A percentile compares a stretch with the other conserved stretches of the same genome.
Conservation (phyloP, 768 basidiomycete species). For the Lactarius akahatsu region DNA sequence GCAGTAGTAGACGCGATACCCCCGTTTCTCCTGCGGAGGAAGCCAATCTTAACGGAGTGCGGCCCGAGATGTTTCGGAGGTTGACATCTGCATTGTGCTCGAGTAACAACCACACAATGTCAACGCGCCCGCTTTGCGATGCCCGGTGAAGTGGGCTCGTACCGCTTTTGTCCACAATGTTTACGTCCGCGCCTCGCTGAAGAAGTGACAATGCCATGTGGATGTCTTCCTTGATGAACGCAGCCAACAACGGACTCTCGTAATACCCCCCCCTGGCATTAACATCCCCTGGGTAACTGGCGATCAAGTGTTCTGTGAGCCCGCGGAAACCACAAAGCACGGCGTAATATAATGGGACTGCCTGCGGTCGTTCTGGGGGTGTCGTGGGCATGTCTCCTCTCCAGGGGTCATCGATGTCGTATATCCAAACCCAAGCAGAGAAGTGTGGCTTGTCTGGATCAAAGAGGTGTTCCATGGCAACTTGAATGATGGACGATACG, state of each 20-base stretch:
- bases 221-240: background rate
- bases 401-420: background rate
- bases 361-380: background rate
- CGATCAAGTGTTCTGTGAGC: background rate
- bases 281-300: background rate
- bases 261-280: background rate
- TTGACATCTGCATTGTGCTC: constrained; percentile 7
- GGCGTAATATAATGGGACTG: constrained; percentile 9
- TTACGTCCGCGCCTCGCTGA: constrained; percentile 3
- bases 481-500: background rate
- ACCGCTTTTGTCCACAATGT: too few species aligned
- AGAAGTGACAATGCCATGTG: background rate
- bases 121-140: background rate
- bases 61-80: background rate
- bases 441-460: background rate
- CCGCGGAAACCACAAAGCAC: background rate
- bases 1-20: background rate
- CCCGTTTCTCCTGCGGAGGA: background rate
- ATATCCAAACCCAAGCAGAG: constrained; percentile 1
- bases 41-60: background rate
- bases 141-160: background rate
- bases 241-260: background rate
- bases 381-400: background rate
- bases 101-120: background rate
- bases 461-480: constrained; percentile 8